Conservation (phyloP, 2,329 filamentous ascomycete genomes). For the Chaetomiaceae sp. region DNA sequence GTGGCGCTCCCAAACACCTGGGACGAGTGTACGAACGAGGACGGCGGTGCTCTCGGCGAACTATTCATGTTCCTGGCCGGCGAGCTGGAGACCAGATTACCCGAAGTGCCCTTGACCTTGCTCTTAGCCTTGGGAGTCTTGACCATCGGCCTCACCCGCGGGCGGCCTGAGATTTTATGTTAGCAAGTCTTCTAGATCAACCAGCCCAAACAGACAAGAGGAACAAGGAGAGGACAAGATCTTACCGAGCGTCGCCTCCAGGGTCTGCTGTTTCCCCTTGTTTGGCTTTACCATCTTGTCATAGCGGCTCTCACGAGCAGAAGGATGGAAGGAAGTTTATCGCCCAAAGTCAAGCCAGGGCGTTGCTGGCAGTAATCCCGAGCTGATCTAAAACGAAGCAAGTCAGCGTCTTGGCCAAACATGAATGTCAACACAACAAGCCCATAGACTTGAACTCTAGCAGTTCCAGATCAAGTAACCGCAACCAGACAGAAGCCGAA, state of each 20-base stretch:
- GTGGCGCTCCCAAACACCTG: slow-evolving; percentile 1
- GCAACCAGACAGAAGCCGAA: too few relatives aligned
- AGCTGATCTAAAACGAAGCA: too few relatives aligned
- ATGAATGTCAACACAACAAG: too few relatives aligned
- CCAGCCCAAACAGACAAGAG: too few relatives aligned
- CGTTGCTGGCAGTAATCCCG: too few relatives aligned
- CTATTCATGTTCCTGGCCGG: not conserved
- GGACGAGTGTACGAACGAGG: slow-evolving; percentile 9
- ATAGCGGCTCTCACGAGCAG: not conserved
- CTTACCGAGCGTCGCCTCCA: slow-evolving; percentile 26
- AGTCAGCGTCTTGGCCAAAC: too few relatives aligned
- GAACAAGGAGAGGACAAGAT: not conserved
- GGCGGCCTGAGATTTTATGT: slow-evolving; percentile 9
- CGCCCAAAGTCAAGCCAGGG: too few relatives aligned
- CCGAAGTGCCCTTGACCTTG: not conserved
- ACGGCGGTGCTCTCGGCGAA: slow-evolving; percentile 3
- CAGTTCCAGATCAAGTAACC: too few relatives aligned
- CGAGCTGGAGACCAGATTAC: not conserved
- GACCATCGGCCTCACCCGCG: slow-evolving; percentile 2
- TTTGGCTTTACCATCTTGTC: slow-evolving; percentile 14
- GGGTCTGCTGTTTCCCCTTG: slow-evolving; percentile 23
- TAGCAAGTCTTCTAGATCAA: too few relatives aligned
- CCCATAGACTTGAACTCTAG: too few relatives aligned
- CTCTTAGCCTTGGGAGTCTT: slow-evolving; percentile 9
- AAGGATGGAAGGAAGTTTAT: not conserved